Percentiles rank a stretch among this genome's conserved stretches.
Conservation (phyloP, 495 filamentous ascomycete species). For the Paragyromitra xinjiangensis region DNA sequence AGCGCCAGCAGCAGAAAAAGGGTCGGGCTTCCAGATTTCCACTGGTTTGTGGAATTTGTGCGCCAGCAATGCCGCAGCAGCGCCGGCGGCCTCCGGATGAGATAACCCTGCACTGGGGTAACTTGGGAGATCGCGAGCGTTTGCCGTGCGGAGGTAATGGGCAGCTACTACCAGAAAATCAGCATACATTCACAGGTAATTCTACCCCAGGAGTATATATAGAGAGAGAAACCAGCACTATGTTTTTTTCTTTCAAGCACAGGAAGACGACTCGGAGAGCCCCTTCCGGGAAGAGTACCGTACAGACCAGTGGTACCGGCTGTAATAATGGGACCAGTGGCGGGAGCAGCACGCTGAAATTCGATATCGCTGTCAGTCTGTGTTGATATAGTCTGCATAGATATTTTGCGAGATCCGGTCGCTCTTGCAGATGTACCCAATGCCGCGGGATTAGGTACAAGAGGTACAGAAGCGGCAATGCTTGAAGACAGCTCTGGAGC, state of each 20-base stretch:
- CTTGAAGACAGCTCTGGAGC: slow-evolving; percentile 3
- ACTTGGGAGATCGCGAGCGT: slow-evolving; percentile 41
- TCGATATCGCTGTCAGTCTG: slow-evolving; percentile 27
- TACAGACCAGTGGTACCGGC: slow-evolving; percentile 13
- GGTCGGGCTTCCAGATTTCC: slow-evolving; percentile 48
- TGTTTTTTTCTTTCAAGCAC: slow-evolving; percentile 30
- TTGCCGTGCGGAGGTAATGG: slow-evolving; percentile 48
- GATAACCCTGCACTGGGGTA: slow-evolving; percentile 44
- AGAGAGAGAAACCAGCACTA: slow-evolving; percentile 31
- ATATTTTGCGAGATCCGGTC: slow-evolving; percentile 29
- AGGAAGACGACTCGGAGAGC: slow-evolving; percentile 24
- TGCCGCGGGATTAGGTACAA: slow-evolving; percentile 13
- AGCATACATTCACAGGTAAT: slow-evolving; percentile 16
- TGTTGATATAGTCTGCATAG: slow-evolving; percentile 46
- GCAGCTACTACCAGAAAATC: slow-evolving; percentile 19
- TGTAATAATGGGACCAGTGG: slow-evolving; percentile 21
- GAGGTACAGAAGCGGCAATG: slow-evolving; percentile 14
- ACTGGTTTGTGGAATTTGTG: slow-evolving; percentile 44
- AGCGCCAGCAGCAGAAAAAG: slow-evolving; percentile 48
- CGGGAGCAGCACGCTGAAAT: slow-evolving; percentile 11
- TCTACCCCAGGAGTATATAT: neutral
- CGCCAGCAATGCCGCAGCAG: slow-evolving; percentile 51
- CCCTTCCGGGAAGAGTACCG: slow-evolving; percentile 38
- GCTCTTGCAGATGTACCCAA: slow-evolving; percentile 25
- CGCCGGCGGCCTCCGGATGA: slow-evolving; percentile 48